phyloP scores from a whole-genome alignment of 352 stramenopile genomes.

The Phytophthora podocarpi region DNA sequence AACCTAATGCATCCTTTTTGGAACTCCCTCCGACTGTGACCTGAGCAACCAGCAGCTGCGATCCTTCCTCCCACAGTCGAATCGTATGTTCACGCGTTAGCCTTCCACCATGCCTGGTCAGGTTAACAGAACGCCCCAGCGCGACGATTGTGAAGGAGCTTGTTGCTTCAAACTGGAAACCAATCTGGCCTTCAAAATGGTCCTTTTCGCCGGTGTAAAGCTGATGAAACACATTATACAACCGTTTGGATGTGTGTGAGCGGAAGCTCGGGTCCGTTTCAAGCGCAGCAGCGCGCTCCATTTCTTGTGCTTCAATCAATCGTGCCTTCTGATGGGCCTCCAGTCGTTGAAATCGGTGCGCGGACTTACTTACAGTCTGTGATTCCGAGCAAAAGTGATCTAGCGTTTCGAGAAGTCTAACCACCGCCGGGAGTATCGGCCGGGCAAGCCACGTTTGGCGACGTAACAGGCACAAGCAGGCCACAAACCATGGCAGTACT shows the following conservation, averaged over 20 bases:
- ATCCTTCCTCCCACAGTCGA: constrained; percentile 85
- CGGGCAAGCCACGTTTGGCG: constrained; percentile 82
- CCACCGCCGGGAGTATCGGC: constrained; percentile 66
- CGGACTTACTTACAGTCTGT: constrained; percentile 61
- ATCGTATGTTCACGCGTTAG: constrained; percentile 77
- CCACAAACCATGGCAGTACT: constrained; percentile 79
- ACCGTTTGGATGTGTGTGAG: constrained; percentile 63
- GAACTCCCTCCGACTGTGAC: constrained; percentile 65
- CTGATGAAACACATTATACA: constrained; percentile 90
- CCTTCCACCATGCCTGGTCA: constrained; percentile 58
- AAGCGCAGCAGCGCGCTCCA: constrained; percentile 56
- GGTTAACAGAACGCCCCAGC: constrained; percentile 81
- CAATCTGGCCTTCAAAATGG: constrained; percentile 90
- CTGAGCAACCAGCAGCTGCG: constrained; percentile 70
- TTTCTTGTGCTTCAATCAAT: constrained; percentile 65
- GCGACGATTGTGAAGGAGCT: constrained; percentile 85
- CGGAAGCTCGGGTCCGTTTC: constrained; percentile 52
- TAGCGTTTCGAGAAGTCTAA: constrained; percentile 65
- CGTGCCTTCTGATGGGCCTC: constrained; percentile 66
- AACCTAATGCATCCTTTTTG: constrained; percentile 75
- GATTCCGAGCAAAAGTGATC: constrained; percentile 81
- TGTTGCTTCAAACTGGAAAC: constrained; percentile 88
- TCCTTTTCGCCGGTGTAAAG: constrained; percentile 90
- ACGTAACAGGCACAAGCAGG: constrained; percentile 78
- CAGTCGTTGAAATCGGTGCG: constrained; percentile 66